phyloP scores from a whole-genome alignment of 2,329 filamentous ascomycete species.

The Xylariales sp. region DNA sequence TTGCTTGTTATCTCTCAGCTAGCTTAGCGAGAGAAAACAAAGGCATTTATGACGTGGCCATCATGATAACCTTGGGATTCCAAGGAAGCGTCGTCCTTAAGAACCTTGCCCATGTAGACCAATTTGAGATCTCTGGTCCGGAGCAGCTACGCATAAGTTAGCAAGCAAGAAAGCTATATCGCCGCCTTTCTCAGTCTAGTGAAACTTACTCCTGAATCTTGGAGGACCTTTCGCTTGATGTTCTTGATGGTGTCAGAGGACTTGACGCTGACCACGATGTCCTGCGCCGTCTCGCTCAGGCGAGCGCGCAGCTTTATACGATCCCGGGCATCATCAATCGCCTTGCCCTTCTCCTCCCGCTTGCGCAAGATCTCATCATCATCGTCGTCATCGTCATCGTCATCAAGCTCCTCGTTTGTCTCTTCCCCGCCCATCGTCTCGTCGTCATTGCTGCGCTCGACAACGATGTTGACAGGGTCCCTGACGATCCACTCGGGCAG shows the following conservation, averaged over 20 bases:
- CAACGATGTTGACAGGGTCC: slow-evolving; percentile 56
- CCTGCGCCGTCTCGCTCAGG: slow-evolving; percentile 63
- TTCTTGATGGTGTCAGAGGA: slow-evolving; percentile 61
- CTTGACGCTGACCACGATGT: slow-evolving; percentile 54
- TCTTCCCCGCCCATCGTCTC: slow-evolving; percentile 18
- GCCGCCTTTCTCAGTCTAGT: too few relatives aligned
- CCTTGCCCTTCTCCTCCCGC: slow-evolving; percentile 58
- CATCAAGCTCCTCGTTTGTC: slow-evolving; percentile 19
- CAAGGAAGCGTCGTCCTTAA: slow-evolving; percentile 65
- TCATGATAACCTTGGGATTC: slow-evolving; percentile 69
- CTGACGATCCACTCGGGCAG: slow-evolving; percentile 65
- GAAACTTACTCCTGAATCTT: slow-evolving; percentile 57
- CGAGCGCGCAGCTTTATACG: slow-evolving; percentile 55
- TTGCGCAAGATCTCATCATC: slow-evolving; percentile 31
- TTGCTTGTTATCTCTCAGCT: too few relatives aligned
- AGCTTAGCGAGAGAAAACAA: slow-evolving; percentile 57
- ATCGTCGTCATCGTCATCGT: slow-evolving; percentile 21
- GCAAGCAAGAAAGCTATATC: slow-evolving; percentile 2
- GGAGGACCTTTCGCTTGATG: slow-evolving; percentile 58
- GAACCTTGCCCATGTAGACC: slow-evolving; percentile 75
- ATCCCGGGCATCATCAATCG: slow-evolving; percentile 46
- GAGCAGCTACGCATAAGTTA: slow-evolving; percentile 42
- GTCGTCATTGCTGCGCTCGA: slow-evolving; percentile 15
- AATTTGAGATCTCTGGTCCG: slow-evolving; percentile 60
- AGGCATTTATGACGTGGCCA: slow-evolving; percentile 72